Base-by-base conservation (phyloP, 1,284 basidiomycete species). In the Caloboletus firmus region DNA sequence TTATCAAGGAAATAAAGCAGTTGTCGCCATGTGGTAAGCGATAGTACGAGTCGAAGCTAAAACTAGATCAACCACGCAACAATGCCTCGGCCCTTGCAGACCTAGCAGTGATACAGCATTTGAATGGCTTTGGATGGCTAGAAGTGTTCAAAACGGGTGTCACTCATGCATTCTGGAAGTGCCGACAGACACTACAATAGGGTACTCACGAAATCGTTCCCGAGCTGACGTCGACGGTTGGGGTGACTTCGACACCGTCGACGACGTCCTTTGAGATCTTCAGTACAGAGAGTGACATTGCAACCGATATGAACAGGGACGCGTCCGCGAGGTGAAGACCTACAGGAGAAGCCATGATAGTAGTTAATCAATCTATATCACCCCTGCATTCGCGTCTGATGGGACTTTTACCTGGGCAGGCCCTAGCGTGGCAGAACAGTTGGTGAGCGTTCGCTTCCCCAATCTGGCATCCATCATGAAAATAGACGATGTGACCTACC, bases 161-260 rank as follows among this genome's bases (percentile, higher is more conserved):
- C 31, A 48, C 7, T 12, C n/a, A 41, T 31, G 31, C n/a, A 18
- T 12, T 13, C 12, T 1, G 1, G 11, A 31, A 31, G 10, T 9
- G 2, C n/a, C 8, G 2, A 26, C 31, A 1, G 2, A 26, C 3
- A 9, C 9, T 2, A 6, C 3, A 20, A 28, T n/a, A 42, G 17
- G 7, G 2, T 6, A 56, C 50, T 46, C n/a, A 65, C 60, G 32
- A 59, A n/a, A 65, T 8, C 1, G 22, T 3, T 2, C 56, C 61
- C 1, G 46, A 36, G 3, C n/a, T 52, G 12, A 51, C 17, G 0
- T 63, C 57, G 10, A 40, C 10, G 5, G 26, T 20, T 5, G 65
- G 67, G 12, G 42, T 51, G 41, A 59, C 41, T 39, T 59, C 37
- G 3, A 57, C 43, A 2, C 61, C 78, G 39, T 58, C 50, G 11